phyloP scores from a whole-genome alignment of 2,329 filamentous ascomycete genomes.

The Tolypocladium paradoxum region DNA sequence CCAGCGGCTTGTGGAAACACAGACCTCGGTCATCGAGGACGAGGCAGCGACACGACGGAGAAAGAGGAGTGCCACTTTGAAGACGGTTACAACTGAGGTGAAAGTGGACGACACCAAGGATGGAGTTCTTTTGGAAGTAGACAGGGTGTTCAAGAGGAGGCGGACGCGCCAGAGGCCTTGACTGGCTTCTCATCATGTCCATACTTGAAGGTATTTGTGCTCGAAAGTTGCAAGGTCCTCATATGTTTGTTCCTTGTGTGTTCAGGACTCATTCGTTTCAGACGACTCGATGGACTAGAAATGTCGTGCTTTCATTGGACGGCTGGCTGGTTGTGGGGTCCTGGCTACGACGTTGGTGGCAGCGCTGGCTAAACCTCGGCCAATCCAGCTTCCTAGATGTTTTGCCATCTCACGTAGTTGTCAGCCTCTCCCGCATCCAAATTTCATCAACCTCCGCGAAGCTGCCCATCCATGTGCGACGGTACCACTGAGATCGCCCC shows the following conservation, averaged over 20 bases:
- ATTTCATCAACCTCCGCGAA: constrained; percentile 9
- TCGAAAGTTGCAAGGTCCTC: not conserved
- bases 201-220: no score
- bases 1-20: not conserved
- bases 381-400: constrained; percentile 10
- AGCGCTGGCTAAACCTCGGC: constrained; percentile 22
- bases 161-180: constrained; percentile 9
- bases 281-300: not conserved
- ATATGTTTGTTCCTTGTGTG: not conserved
- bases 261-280: not conserved
- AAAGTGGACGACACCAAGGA: constrained; percentile 13
- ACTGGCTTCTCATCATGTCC: constrained; percentile 1
- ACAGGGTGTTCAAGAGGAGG: constrained; percentile 16
- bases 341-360: no score
- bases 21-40: constrained; percentile 6
- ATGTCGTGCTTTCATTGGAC: not conserved
- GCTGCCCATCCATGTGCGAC: constrained; percentile 24
- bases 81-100: constrained; percentile 7
- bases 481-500: constrained; percentile 20
- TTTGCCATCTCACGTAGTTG: constrained; percentile 21
- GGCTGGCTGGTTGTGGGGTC: not conserved
- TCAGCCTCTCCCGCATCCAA: constrained; percentile 7
- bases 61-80: constrained; percentile 13
- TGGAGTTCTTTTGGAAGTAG: constrained; percentile 10
- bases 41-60: constrained; percentile 16